Percentiles rank a stretch among this genome's conserved stretches.
phyloP scores from a whole-genome alignment of 2,329 filamentous ascomycete genomes.

The Mariannaea elegans region DNA sequence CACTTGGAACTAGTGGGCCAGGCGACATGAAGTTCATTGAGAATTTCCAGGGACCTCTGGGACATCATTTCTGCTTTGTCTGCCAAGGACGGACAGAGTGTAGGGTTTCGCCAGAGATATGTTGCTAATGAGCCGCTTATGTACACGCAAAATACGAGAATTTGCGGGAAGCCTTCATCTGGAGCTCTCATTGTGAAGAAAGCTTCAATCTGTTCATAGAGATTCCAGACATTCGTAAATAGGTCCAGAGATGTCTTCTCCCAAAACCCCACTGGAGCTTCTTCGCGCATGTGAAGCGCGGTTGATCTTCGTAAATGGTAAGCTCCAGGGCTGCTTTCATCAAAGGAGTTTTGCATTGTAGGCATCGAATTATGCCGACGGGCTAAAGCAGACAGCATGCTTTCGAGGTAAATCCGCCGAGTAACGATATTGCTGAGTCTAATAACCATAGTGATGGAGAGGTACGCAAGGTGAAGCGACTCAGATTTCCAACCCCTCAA shows the following conservation, averaged over 20 bases:
- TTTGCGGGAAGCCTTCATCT: conserved; percentile 46
- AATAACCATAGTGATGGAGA: conserved; percentile 48
- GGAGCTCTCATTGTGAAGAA: conserved; percentile 41
- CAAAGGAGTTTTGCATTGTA: no score
- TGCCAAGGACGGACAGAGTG: conserved; percentile 38
- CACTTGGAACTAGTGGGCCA: conserved; percentile 38
- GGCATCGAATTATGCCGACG: conserved; percentile 3
- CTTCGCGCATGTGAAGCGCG: no score
- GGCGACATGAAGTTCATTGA: conserved; percentile 37
- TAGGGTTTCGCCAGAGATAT: conserved; percentile 43
- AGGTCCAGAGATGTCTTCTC: conserved; percentile 41
- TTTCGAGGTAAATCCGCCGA: conserved; percentile 45
- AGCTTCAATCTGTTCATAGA: conserved; percentile 49
- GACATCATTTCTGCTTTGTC: conserved; percentile 39
- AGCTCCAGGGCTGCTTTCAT: no score
- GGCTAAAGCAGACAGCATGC: conserved; percentile 35
- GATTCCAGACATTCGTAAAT: conserved; percentile 46
- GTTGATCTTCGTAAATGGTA: no score
- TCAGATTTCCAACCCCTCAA: conserved; percentile 47
- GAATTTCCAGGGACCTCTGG: conserved; percentile 34
- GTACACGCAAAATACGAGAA: conserved; percentile 52
- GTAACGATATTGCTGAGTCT: conserved; percentile 49
- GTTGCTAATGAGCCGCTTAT: conserved; percentile 50
- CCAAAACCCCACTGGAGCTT: conserved; percentile 40
- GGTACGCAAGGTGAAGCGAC: conserved; percentile 47